phyloP scores from a whole-genome alignment of 73 alveolate species.

The Tetrahymena thermophila region DNA sequence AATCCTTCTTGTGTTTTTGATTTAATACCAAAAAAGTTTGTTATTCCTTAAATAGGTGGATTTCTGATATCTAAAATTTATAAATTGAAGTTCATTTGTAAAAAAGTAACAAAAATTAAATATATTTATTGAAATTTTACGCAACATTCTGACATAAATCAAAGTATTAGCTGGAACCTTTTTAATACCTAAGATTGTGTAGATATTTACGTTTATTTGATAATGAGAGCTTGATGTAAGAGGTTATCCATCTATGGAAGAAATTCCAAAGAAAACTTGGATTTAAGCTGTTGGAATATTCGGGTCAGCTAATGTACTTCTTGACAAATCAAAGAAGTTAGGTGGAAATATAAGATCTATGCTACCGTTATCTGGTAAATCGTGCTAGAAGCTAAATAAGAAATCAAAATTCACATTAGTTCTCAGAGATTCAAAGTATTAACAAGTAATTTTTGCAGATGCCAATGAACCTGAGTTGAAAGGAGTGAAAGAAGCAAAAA shows the following conservation, averaged over 20 bases:
- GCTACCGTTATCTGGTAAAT: neutral
- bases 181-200: neutral
- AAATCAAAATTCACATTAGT: neutral
- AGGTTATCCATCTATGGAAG: neutral
- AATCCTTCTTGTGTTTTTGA: conserved; percentile 13
- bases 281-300: neutral
- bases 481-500: neutral
- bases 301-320: neutral
- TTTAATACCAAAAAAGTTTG: conserved; percentile 17
- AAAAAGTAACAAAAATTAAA: neutral
- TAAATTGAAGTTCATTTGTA: neutral
- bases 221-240: neutral
- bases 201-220: neutral
- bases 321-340: neutral
- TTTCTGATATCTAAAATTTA: conserved; percentile 12
- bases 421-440: neutral
- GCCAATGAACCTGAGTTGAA: neutral
- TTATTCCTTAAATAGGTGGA: conserved; percentile 33
- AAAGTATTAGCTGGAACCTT: neutral
- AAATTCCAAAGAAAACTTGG: neutral
- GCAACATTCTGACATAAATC: neutral
- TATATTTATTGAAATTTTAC: neutral
- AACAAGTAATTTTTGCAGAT: neutral
- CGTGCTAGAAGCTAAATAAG: neutral
- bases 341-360: neutral